Percentiles rank a stretch among this genome's conserved stretches.
Conservation (phyloP, 1,139 yeast genomes). For the Nakaseomyces delphensis region DNA sequence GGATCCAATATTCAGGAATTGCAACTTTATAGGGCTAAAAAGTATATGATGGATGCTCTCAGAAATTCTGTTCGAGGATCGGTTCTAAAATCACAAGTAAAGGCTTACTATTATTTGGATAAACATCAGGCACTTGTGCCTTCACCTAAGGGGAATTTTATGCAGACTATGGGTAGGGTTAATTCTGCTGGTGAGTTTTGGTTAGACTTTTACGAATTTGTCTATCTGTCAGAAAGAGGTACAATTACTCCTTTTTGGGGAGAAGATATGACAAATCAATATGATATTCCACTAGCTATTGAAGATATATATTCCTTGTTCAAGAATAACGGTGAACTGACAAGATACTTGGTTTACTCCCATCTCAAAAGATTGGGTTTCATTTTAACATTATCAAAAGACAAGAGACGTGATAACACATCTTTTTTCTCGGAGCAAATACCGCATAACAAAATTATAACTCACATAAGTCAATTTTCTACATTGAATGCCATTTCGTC, state of each 20-base stretch:
- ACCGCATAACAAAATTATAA: slow-evolving; percentile 10
- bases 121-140: slow-evolving; percentile 40
- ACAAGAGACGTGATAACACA: slow-evolving; percentile 10
- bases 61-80: slow-evolving; percentile 48
- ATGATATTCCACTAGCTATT: slow-evolving; percentile 43
- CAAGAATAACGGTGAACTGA: slow-evolving; percentile 39
- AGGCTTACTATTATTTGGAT: slow-evolving; percentile 41
- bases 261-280: slow-evolving; percentile 22
- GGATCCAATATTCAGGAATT: slow-evolving; percentile 54
- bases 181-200: slow-evolving; percentile 41
- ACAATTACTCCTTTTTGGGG: slow-evolving; percentile 47
- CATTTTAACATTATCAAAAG: slow-evolving; percentile 36
- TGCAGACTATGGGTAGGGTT: slow-evolving; percentile 63
- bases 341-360: slow-evolving; percentile 61
- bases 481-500: slow-evolving; percentile 16
- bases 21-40: slow-evolving; percentile 47
- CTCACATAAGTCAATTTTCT: background rate
- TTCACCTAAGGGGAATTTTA: slow-evolving; percentile 62
- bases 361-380: slow-evolving; percentile 75
- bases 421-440: slow-evolving; percentile 14
- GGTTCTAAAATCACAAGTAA: slow-evolving; percentile 40
- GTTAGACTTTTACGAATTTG: slow-evolving; percentile 57
- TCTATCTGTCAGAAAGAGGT: slow-evolving; percentile 80
- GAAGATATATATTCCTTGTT: slow-evolving; percentile 58
- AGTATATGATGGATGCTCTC: slow-evolving; percentile 69